These are phyloP conservation scores for Anacardium occidentale DNA, from an alignment of 345 rosid genomes.

Conservation along the genomic window DNA sequence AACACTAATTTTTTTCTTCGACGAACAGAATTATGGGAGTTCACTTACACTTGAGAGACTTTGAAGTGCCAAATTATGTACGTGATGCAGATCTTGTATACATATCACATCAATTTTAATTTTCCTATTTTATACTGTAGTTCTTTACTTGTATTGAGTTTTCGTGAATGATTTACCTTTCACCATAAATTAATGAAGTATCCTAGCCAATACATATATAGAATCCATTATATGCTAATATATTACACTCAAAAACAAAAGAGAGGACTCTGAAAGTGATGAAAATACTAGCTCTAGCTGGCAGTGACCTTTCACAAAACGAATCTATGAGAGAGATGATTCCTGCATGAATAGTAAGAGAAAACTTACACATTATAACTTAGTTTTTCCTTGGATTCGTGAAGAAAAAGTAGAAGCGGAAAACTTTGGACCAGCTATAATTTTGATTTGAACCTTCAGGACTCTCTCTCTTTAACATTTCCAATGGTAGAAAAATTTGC, in stretches of 20 bases:
- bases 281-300: neutral
- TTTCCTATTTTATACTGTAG: too few species aligned
- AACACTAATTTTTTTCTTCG: too few species aligned
- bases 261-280: neutral
- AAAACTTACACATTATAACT: neutral
- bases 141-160: too few species aligned
- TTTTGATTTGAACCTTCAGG: conserved; percentile 38
- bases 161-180: too few species aligned
- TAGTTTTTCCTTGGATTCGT: neutral
- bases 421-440: conserved; percentile 1
- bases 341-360: neutral
- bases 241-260: neutral
- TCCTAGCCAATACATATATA: too few species aligned
- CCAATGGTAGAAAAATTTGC: conserved; percentile 18
- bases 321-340: neutral
- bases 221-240: too few species aligned
- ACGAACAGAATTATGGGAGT: neutral
- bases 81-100: too few species aligned
- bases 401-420: conserved; percentile 8
- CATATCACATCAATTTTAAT: too few species aligned
- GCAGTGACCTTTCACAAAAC: neutral
- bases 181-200: too few species aligned
- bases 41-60: neutral
- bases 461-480: conserved; percentile 1
- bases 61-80: neutral